Evolutionary conservation across 1,139 yeast genomes (phyloP), one percentile per base, ranked within the genome.

Genomic region (Kurtzmaniella quercitrusa): DNA sequence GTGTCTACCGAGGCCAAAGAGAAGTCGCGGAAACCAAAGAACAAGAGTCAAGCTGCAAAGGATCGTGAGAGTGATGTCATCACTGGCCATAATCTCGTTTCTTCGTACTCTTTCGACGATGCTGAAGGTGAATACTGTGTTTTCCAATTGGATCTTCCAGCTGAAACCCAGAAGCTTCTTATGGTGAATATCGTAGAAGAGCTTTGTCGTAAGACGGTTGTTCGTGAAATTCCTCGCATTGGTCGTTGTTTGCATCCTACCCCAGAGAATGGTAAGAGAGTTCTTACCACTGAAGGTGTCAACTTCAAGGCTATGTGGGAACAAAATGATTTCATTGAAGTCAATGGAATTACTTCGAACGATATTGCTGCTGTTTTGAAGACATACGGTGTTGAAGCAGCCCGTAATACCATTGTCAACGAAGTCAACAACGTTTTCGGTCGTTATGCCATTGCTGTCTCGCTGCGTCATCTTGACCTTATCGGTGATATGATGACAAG

Each of bases 401-500:
- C 98, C 19, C 82, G 98, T 68, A 88, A 89, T 64, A 93, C 98
- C 33, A 88, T 94, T 71, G 98, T 91, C 35, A 85, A 88, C 56
- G 99, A 94, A 76, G 88, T 94, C 63, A 86, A 88, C 67, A 85
- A 88, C 56, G 98, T 94, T 57, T 94, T 94, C 80, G 88, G 88
- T 52, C 91, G 95, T 45, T 93, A 93, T 66, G 98, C 98, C 56
- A 94, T 94, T 61, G 74, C 91, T 49, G 98, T 94, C 49, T 87
- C 95, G 47, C 71, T 81, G 42, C 89, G 98, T 65, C 99, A 94
- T 71, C 80, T 94, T 70, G 98, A 93, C 61, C 79, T 94, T 63
- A 85, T 94, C 66, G 98, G 96, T 50, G 99, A 94, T 66, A 88
- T 88, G 91, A 94, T 94, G 99, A 94, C 99, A 3, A 82, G 98